phyloP scores from a whole-genome alignment of 768 basidiomycete genomes.

The Tricholoma bakamatsutake region DNA sequence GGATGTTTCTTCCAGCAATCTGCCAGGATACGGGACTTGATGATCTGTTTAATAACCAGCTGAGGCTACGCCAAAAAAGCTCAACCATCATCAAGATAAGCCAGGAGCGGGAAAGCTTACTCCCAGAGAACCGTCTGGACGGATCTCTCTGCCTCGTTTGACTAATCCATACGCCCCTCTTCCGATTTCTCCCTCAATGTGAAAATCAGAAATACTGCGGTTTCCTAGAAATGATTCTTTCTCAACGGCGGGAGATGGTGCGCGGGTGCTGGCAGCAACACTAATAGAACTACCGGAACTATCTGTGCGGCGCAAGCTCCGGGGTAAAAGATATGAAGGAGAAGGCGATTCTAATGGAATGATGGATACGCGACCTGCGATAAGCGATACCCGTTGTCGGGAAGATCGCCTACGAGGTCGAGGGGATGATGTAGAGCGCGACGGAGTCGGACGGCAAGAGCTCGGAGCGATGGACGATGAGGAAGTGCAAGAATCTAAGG shows the following conservation, averaged over 20 bases:
- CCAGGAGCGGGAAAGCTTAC: slow-evolving; percentile 42
- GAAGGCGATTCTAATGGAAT: slow-evolving; percentile 72
- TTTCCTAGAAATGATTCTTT: slow-evolving; percentile 48
- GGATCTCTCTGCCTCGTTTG: slow-evolving; percentile 79
- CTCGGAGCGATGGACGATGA: slow-evolving; percentile 25
- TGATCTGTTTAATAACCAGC: slow-evolving; percentile 94
- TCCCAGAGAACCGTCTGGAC: slow-evolving; percentile 70
- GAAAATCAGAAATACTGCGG: slow-evolving; percentile 78
- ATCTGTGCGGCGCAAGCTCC: slow-evolving; percentile 55
- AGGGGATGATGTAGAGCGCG: slow-evolving; percentile 50
- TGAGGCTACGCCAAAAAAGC: slow-evolving; percentile 54
- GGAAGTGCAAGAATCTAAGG: slow-evolving; percentile 27
- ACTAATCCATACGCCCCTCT: slow-evolving; percentile 95
- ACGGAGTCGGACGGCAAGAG: slow-evolving; percentile 24
- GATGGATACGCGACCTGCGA: slow-evolving; percentile 77
- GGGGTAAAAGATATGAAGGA: slow-evolving; percentile 53
- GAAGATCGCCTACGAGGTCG: slow-evolving; percentile 74
- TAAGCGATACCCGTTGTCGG: slow-evolving; percentile 78
- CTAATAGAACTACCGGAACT: slow-evolving; percentile 64
- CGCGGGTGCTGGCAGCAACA: slow-evolving; percentile 49
- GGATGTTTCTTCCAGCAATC: slow-evolving; percentile 99
- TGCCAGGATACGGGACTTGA: slow-evolving; percentile 96
- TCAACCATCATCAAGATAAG: slow-evolving; percentile 14
- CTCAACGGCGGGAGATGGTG: slow-evolving; percentile 52
- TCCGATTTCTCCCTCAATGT: slow-evolving; percentile 84